Evolutionary conservation across 176 grass and related monocot genomes (phyloP).

Genomic region (Metroxylon sagu): DNA sequence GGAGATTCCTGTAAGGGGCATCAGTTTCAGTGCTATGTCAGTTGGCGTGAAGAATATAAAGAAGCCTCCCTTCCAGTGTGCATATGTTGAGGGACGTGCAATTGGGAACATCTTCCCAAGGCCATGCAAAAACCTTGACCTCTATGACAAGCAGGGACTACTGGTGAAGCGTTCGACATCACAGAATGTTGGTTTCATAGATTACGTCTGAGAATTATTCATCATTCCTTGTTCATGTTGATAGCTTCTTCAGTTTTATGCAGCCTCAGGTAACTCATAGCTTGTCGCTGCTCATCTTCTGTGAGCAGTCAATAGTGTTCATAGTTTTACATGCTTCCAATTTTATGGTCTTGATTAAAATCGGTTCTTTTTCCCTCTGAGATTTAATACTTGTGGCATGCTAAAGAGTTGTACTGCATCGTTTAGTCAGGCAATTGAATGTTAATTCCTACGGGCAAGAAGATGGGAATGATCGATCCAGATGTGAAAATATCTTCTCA

Average conservation of each 20-base stretch:
- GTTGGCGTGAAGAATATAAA: neutral
- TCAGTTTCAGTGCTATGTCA: neutral
- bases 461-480: too few species aligned
- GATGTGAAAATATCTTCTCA: too few species aligned
- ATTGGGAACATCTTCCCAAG: neutral
- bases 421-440: too few species aligned
- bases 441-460: too few species aligned
- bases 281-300: too few species aligned
- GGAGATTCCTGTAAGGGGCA: neutral
- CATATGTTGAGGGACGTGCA: neutral
- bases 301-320: too few species aligned
- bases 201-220: slow-evolving; percentile 6
- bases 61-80: slow-evolving; percentile 8
- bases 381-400: too few species aligned
- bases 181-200: neutral
- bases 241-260: neutral
- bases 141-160: neutral
- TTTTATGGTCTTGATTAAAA: too few species aligned
- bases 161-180: slow-evolving; percentile 1
- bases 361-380: too few species aligned
- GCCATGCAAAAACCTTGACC: slow-evolving; percentile 13
- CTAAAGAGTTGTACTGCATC: too few species aligned
- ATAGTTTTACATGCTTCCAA: too few species aligned
- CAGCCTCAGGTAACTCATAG: too few species aligned
- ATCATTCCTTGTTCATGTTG: neutral